Evolutionary conservation across 257 asterid genomes (phyloP), one percentile per base, ranked within the genome.

Genomic region (Galeopsis tetrahit): DNA sequence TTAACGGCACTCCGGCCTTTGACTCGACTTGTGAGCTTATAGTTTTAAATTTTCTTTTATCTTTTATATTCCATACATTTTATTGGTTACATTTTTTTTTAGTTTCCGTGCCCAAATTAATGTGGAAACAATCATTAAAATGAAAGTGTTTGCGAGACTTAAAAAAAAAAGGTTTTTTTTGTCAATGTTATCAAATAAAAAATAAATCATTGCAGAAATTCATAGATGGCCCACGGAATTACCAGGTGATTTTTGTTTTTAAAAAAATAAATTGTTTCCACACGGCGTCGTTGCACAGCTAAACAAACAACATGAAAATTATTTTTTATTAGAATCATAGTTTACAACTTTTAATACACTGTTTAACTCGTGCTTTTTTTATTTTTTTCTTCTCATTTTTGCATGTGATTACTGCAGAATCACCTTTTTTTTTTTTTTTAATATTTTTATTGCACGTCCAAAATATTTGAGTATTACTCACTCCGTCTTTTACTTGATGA

Each of bases 351-450:
- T 39, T 56, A 36, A 4, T 35, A 9, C 65, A 55, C 32, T 69
- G 73, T 73, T 68, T 61, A 15, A 51, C 77, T 61, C 75, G 72
- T 68, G 82, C 61, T 67, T 55, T 13, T 49, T 33, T 7, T 7
- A 4, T 17, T 8, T 34, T 61, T 17, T 36, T 0, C 11, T 39
- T 5, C 7, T 1, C 4, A 1, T 43, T 15, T 48, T n/a, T 48
- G 5, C 42, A 75, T 21, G 57, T 38, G 14, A 59, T 46, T 75
- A 11, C 17, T 61, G 15, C 15, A 38, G 57, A 21, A 21, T 56
- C 58, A 15, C 5, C 55, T 61, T 34, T 55, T 34, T 55, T 34
- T 55, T 34, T 55, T 49, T 49, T n/a, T 49, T n/a, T 4, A 49
- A 14, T n/a, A 49, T 49, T n/a, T n/a, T 10, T 1, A 49, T n/a